Base-by-base conservation (phyloP, 345 rosid species). In the Melaleuca quinquenervia region DNA sequence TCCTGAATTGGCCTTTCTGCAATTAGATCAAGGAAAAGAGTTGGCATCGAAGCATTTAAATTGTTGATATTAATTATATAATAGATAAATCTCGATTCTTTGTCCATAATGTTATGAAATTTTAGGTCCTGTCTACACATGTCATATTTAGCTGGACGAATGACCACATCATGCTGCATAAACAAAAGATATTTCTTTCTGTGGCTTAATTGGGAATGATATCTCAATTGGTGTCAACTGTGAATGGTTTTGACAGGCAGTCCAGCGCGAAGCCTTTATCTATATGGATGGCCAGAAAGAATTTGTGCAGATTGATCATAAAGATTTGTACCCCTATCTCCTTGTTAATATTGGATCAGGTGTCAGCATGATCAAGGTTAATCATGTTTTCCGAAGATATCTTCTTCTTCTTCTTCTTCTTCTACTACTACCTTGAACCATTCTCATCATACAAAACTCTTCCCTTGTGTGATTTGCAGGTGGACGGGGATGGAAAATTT, bases 271-370 rank as follows among this genome's bases (percentile, higher is more conserved):
- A 91, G 98, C 98, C 48, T 96, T 92, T 87, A 93, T 96, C 44
- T 95, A 92, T 89, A 88, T 88, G 83, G 93, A 93, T 87, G 95
- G 95, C 51, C 94, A 70, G 85, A 93, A 93, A 89, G 95, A 96
- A 88, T 94, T 90, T 88, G 91, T 92, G 62, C 90, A 95, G 92
- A 93, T 96, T 49, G 94, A 95, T 87, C 94, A 92, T 62, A 92
- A 94, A 85, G 94, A 96, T 91, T 84, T 96, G 84, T 95, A 88
- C 89, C 98, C 98, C 22, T 96, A 94, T 87, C 97, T 96, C 85
- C 98, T 96, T 84, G 97, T 96, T 87, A 96, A 96, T 85, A 95
- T 96, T 18, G 98, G 98, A 20, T 96, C 98, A 86, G 98, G 98
- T 62, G 98, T 96, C 88, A 92, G 98, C 95, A 95, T 96, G 96